These are phyloP conservation scores for Bonia amplexicaulis DNA, from an alignment of 176 grass and related monocot genomes.

Conservation along the genomic window DNA sequence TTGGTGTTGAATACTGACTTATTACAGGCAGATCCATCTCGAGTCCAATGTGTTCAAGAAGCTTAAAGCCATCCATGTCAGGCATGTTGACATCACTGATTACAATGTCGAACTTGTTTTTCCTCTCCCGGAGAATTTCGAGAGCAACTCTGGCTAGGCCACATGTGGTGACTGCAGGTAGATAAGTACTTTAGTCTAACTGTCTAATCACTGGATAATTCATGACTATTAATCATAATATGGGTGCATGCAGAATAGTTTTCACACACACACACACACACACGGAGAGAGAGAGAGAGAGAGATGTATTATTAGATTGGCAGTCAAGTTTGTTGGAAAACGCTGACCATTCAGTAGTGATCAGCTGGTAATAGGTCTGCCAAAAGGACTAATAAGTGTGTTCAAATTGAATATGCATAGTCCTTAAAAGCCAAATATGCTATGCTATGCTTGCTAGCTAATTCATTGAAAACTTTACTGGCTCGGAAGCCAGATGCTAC, in stretches of 20 bases:
- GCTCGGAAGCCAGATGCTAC: not conserved
- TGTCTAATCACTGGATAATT: not conserved
- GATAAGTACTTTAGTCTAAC: constrained; percentile 28
- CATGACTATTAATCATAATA: constrained; percentile 22
- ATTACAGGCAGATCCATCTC: constrained; percentile 99
- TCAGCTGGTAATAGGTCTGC: not conserved
- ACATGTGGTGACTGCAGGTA: constrained; percentile 77
- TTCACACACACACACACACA: not conserved
- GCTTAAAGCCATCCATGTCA: constrained; percentile 99
- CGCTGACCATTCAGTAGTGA: not conserved
- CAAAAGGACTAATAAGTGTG: not conserved
- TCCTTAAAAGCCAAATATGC: not conserved
- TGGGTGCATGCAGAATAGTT: not conserved
- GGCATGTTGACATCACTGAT: constrained; percentile 99
- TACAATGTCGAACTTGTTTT: constrained; percentile 92
- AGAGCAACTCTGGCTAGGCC: constrained; percentile 74
- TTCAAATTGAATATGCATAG: not conserved
- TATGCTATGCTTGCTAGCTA: not conserved
- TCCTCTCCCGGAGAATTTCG: constrained; percentile 80
- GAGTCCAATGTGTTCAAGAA: constrained; percentile 93
- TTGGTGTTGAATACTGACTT: constrained; percentile 62
- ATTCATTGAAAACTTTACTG: not conserved
- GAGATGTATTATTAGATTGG: not conserved
- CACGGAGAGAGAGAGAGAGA: not conserved
- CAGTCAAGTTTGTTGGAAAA: not conserved